Percentiles rank a stretch among this genome's conserved stretches.
Evolutionary conservation across 805 yeast genomes (phyloP).

Genomic region (Hanseniaspora pseudoguilliermondii): DNA sequence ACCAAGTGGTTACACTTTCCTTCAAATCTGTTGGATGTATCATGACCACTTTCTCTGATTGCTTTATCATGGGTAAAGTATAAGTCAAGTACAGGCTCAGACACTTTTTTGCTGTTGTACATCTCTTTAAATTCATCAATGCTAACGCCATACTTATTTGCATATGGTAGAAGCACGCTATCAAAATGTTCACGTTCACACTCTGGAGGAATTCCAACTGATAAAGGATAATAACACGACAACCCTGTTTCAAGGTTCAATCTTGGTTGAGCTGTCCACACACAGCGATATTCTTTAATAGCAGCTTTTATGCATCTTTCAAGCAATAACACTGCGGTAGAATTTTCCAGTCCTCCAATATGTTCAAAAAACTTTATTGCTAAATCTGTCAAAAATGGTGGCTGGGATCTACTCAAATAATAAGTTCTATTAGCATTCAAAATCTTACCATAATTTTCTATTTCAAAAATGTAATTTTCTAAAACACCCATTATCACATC

Average conservation of each 20-base stretch:
- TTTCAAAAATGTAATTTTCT: constrained; percentile 82
- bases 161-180: constrained; percentile 54
- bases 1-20: constrained; percentile 82
- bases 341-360: constrained; percentile 36
- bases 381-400: constrained; percentile 94
- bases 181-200: constrained; percentile 84
- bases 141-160: constrained; percentile 44
- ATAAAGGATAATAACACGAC: constrained; percentile 82
- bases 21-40: constrained; percentile 80
- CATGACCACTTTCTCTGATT: constrained; percentile 93
- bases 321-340: constrained; percentile 48
- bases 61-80: constrained; percentile 88
- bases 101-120: constrained; percentile 54
- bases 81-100: constrained; percentile 74
- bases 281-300: constrained; percentile 67
- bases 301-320: constrained; percentile 60
- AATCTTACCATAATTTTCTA: constrained; percentile 79
- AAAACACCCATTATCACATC: constrained; percentile 82
- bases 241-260: constrained; percentile 61
- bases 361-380: constrained; percentile 54
- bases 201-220: constrained; percentile 91
- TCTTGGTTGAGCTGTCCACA: constrained; percentile 72
- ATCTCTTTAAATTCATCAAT: constrained; percentile 52
- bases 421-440: constrained; percentile 89
- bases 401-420: constrained; percentile 84